These are phyloP conservation scores for Solanum corneliomulleri DNA, from an alignment of 257 asterid genomes.

Conservation along the genomic window DNA sequence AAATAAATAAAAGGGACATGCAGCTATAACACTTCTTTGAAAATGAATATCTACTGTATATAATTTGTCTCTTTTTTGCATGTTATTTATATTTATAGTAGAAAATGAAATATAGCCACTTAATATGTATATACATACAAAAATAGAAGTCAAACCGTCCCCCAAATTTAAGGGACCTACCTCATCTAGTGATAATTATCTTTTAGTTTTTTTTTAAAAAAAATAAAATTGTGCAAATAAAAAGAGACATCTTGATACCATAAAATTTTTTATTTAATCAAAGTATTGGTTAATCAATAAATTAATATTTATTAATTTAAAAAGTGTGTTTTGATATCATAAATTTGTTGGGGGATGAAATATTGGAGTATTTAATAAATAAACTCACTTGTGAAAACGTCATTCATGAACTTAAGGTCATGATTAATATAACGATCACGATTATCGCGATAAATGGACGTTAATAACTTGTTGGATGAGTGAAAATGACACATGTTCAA, in stretches of 20 bases:
- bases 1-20: background rate
- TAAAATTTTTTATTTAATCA: too few relatives aligned
- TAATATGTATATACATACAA: background rate
- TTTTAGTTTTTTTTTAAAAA: background rate
- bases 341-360: too few relatives aligned
- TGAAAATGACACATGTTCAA: background rate
- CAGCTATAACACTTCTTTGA: background rate
- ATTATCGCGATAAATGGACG: too few relatives aligned
- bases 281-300: too few relatives aligned
- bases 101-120: background rate
- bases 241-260: background rate
- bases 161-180: background rate
- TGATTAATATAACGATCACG: background rate
- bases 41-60: background rate
- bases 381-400: background rate
- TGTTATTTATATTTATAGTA: background rate
- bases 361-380: too few relatives aligned
- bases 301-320: too few relatives aligned
- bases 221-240: background rate
- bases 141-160: background rate
- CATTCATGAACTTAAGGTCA: background rate
- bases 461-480: background rate
- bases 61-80: background rate
- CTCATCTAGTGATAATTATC: background rate
- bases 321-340: too few relatives aligned